Conservation (phyloP, 2,329 filamentous ascomycete species). For the Cordyceps pruinosa region DNA sequence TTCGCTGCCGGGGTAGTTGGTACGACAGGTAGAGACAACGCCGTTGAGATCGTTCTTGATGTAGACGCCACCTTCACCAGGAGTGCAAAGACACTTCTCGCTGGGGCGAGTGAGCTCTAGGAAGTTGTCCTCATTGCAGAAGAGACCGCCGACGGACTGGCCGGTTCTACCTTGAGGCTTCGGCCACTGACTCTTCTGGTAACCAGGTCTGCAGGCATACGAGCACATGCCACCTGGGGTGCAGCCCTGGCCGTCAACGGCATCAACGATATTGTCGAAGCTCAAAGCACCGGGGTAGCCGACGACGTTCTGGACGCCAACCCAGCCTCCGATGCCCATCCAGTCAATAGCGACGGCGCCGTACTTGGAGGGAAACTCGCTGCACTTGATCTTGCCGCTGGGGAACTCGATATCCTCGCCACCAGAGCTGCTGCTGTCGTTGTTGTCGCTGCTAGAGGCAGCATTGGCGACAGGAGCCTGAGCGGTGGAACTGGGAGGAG, state of each 20-base stretch:
- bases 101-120: constrained; percentile 67
- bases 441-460: constrained; percentile 20
- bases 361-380: constrained; percentile 69
- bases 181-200: constrained; percentile 91
- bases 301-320: constrained; percentile 64
- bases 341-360: constrained; percentile 67
- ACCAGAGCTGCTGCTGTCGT: constrained; percentile 26
- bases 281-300: constrained; percentile 44
- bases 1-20: constrained; percentile 92
- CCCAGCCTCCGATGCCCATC: constrained; percentile 67
- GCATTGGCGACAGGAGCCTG: constrained; percentile 12
- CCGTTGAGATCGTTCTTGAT: constrained; percentile 67
- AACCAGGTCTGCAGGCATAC: constrained; percentile 85
- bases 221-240: constrained; percentile 68
- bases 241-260: constrained; percentile 55
- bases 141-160: constrained; percentile 82
- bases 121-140: constrained; percentile 66
- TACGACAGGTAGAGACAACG: constrained; percentile 76
- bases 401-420: constrained; percentile 67
- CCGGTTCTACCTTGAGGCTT: constrained; percentile 65
- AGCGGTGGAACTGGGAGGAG: constrained; percentile 14
- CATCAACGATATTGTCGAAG: constrained; percentile 61
- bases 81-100: constrained; percentile 66
- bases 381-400: constrained; percentile 64
- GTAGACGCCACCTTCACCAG: constrained; percentile 61